Base-by-base conservation (phyloP, 192 early-diverging fungal species). In the Backusella australiensis region DNA sequence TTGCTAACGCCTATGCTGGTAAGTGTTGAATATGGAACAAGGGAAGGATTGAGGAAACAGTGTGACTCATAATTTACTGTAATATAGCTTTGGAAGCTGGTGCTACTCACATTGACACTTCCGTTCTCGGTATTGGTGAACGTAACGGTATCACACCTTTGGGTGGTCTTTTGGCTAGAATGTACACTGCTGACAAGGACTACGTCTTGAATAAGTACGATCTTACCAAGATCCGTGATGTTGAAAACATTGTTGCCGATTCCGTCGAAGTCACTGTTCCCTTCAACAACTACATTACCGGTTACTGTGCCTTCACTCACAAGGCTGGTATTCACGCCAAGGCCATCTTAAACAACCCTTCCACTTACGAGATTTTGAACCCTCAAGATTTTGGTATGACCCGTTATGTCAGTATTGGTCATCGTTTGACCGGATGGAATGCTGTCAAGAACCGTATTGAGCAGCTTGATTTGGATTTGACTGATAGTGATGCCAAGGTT, bases 311-410 rank as follows among this genome's bases (percentile, higher is more conserved):
- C 46, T 98, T 99, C 84, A 98, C 97, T 6, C 97, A 99, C 89
- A 99, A 99, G 92, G 96, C 97, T 44, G 97, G 97, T 80, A 99
- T 98, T 83, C 97, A 99, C 84, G 97, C 97, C 87, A 99, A 99
- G 86, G 97, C 97, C 70, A 97, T 99, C 80, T 89, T 99, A 70
- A 99, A 99, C 89, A 98, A 99, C 90, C 97, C 97, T 32, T 92
- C 91, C 66, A 99, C 96, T 6, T 99, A 99, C 81, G 97, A 99
- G 86, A 98, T 99, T 80, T 86, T 99, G 76, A 94, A 95, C 85
- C 97, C 96, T 71, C 94, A 98, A 84, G 96, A 97, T 86, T 99
- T 98, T 89, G 96, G 97, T 70, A 98, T 99, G 96, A 97, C 95
- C 3, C 92, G 96, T 39, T 97, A 97, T 81, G 96, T 98, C 67